Conservation (phyloP, 116 monocot genomes). For the Papilionanthe hybrid region DNA sequence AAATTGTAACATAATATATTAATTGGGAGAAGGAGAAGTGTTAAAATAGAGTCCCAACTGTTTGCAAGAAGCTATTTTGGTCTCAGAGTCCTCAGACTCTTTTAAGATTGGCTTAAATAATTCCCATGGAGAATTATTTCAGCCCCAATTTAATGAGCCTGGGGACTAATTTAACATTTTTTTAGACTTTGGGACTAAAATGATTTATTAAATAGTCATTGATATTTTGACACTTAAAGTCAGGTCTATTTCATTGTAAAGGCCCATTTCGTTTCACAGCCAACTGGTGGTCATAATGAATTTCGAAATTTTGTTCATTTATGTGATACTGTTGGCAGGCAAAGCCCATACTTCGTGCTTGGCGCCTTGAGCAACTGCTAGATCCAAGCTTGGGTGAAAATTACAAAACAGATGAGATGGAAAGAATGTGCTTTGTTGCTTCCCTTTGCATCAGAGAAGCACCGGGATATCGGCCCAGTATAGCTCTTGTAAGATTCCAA, state of each 20-base stretch:
- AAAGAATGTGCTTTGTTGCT: constrained; percentile 68
- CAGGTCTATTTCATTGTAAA: background rate
- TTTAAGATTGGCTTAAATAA: too few relatives aligned
- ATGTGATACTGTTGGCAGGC: constrained; percentile 40
- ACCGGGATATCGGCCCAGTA: constrained; percentile 51
- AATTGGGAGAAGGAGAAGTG: background rate
- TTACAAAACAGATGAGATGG: constrained; percentile 35
- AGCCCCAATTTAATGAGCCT: too few relatives aligned
- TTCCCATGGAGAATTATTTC: too few relatives aligned
- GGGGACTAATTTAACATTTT: too few relatives aligned
- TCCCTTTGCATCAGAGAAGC: constrained; percentile 62
- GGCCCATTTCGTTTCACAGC: background rate
- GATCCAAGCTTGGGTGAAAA: constrained; percentile 55
- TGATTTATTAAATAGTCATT: too few relatives aligned
- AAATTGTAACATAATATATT: background rate
- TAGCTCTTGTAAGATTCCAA: constrained; percentile 41
- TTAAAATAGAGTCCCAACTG: too few relatives aligned
- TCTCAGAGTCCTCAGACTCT: too few relatives aligned
- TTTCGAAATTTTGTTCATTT: background rate
- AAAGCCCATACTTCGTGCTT: constrained; percentile 49
- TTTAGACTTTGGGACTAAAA: too few relatives aligned
- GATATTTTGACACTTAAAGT: background rate
- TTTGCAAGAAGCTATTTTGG: too few relatives aligned
- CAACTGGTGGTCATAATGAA: background rate
- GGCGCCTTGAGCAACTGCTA: constrained; percentile 40